Conservation (phyloP, 495 filamentous ascomycete species). For the Tuber brumale region DNA sequence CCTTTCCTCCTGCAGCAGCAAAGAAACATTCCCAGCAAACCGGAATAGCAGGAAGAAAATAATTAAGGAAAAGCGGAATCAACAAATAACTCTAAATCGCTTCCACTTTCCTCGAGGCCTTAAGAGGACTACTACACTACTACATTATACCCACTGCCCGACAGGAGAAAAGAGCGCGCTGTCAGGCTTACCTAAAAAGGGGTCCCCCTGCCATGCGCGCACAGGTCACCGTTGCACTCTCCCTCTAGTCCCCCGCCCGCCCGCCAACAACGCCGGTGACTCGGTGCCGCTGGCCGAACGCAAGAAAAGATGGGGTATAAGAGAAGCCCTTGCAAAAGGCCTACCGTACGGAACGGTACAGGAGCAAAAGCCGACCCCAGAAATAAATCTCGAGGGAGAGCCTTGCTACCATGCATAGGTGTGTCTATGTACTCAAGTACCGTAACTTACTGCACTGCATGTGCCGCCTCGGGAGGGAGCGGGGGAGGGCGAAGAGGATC, state of each 20-base stretch:
- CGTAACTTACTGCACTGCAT: not conserved
- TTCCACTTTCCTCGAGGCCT: not conserved
- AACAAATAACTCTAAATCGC: not conserved
- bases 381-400: not conserved
- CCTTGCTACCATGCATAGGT: not conserved
- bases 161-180: conserved; percentile 1
- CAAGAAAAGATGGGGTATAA: not conserved
- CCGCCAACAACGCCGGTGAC: not conserved
- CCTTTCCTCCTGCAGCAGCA: not conserved
- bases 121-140: not conserved
- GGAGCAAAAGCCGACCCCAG: not conserved
- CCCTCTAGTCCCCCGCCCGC: not conserved
- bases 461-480: not conserved
- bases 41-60: not conserved
- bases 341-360: not conserved
- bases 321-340: not conserved
- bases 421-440: not conserved
- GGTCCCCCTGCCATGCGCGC: not conserved
- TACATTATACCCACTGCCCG: not conserved
- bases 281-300: not conserved
- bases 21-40: not conserved
- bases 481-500: not conserved
- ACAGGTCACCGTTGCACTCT: not conserved
- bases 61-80: not conserved
- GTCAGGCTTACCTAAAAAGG: not conserved